These are phyloP conservation scores for Fusarium irregulare DNA, from an alignment of 2,329 filamentous ascomycete species.

Conservation along the genomic window DNA sequence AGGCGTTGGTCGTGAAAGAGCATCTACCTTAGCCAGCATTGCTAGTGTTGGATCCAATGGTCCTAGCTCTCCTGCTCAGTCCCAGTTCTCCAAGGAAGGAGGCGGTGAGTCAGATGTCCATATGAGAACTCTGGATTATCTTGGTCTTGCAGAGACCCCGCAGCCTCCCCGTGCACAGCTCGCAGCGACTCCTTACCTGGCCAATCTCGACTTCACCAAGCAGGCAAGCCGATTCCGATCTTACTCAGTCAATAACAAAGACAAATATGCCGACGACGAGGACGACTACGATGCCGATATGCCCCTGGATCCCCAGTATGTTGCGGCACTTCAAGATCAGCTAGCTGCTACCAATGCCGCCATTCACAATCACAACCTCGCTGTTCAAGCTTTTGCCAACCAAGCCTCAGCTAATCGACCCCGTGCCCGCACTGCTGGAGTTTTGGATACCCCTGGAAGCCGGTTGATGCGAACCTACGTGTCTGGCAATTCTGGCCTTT, in stretches of 20 bases:
- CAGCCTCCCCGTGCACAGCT: conserved; percentile 81
- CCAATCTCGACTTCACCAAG: conserved; percentile 79
- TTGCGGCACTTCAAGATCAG: conserved; percentile 71
- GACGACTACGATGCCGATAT: conserved; percentile 74
- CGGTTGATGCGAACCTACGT: conserved; percentile 77
- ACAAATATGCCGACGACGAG: conserved; percentile 93
- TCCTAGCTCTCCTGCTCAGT: conserved; percentile 86
- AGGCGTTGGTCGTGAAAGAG: conserved; percentile 77
- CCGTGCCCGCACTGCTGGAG: conserved; percentile 89
- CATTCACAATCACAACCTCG: conserved; percentile 91
- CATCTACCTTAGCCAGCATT: conserved; percentile 83
- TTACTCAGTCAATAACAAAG: conserved; percentile 98
- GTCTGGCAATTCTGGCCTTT: conserved; percentile 74
- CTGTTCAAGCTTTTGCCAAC: conserved; percentile 90
- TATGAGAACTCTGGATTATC: conserved; percentile 92
- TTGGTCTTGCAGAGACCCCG: conserved; percentile 93
- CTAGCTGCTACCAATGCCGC: conserved; percentile 72
- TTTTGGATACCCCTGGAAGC: conserved; percentile 81
- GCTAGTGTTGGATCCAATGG: conserved; percentile 92
- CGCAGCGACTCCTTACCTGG: conserved; percentile 78
- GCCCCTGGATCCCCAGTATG: conserved; percentile 66
- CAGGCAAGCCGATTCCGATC: conserved; percentile 91
- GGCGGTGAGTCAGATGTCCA: conserved; percentile 87
- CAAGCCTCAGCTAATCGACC: conserved; percentile 85
- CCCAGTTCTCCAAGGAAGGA: conserved; percentile 86